Evolutionary conservation across 441 rosid genomes (phyloP).

Genomic region (Erodium texanum): DNA sequence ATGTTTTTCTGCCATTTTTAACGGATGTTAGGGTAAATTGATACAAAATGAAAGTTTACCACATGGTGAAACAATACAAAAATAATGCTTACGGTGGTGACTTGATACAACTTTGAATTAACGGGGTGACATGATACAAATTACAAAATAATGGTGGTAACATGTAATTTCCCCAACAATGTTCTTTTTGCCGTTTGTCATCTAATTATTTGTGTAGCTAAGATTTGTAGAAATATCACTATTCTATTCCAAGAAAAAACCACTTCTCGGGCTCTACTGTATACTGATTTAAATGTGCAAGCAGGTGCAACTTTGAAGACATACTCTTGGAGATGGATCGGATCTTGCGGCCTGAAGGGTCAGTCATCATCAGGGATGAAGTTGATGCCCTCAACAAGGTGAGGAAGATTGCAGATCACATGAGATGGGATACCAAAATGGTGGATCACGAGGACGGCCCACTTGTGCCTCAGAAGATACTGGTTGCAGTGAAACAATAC

Average conservation of each 20-base stretch:
- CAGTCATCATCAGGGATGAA: conserved; percentile 45
- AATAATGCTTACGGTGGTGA: too few species aligned
- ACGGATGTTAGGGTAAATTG: too few species aligned
- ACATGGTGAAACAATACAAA: too few species aligned
- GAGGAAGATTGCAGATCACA: background rate
- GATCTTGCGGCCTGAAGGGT: conserved; percentile 50
- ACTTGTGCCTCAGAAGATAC: background rate
- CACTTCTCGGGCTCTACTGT: too few species aligned
- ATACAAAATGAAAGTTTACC: too few species aligned
- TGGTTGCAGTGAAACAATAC: conserved; percentile 61
- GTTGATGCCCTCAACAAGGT: conserved; percentile 3
- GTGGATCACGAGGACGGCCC: conserved; percentile 6
- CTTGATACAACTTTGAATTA: too few species aligned
- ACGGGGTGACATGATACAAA: too few species aligned
- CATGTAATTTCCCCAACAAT: too few species aligned
- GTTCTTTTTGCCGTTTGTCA: background rate
- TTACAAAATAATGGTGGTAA: too few species aligned
- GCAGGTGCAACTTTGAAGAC: conserved; percentile 43
- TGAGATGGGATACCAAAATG: conserved; percentile 5
- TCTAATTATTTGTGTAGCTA: background rate
- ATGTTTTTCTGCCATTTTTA: too few species aligned
- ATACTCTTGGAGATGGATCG: conserved; percentile 62
- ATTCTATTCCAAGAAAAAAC: too few species aligned
- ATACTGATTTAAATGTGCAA: background rate
- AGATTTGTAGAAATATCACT: background rate